A percentile compares a stretch with the other conserved stretches of the same genome.
Conservation (phyloP, 192 early-diverging fungal species). For the Chytriomyces sp. region DNA sequence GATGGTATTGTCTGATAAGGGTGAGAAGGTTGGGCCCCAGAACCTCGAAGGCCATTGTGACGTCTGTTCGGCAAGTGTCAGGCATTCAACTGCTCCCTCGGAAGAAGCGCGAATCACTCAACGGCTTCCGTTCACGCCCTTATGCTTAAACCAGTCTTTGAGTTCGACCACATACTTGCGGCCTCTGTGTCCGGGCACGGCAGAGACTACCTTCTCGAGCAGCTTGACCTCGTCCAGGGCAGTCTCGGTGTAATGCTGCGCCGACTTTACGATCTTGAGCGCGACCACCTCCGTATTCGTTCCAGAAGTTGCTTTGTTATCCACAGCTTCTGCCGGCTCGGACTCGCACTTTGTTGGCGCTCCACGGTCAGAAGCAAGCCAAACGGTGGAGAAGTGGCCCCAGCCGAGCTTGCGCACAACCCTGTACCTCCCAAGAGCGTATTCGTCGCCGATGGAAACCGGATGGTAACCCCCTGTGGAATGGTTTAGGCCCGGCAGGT, state of each 20-base stretch:
- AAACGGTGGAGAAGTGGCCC: conserved; percentile 99
- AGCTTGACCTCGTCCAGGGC: conserved; percentile 96
- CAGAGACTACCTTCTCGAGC: conserved; percentile 74
- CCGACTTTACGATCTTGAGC: conserved; percentile 96
- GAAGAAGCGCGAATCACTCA: no score
- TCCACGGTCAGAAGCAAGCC: conserved; percentile 67
- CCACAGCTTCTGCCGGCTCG: no score
- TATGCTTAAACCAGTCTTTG: conserved; percentile 86
- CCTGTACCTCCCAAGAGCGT: conserved; percentile 72
- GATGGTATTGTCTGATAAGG: conserved; percentile 79
- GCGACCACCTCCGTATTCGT: conserved; percentile 93
- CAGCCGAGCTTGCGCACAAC: conserved; percentile 95
- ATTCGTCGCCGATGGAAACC: conserved; percentile 80
- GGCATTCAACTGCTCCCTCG: not conserved
- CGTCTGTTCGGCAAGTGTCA: conserved; percentile 50
- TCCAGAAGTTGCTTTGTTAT: no score
- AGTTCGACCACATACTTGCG: conserved; percentile 79
- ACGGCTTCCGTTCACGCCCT: conserved; percentile 85
- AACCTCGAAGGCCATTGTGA: conserved; percentile 98
- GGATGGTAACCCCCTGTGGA: conserved; percentile 86
- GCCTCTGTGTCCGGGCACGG: conserved; percentile 60
- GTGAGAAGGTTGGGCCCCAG: conserved; percentile 93
- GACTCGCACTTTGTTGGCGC: not conserved
- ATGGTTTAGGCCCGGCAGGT: no score
- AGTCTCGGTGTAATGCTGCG: conserved; percentile 92